Evolutionary conservation across 208 protist genomes (phyloP).

Genomic region (Phytomonas francai): DNA sequence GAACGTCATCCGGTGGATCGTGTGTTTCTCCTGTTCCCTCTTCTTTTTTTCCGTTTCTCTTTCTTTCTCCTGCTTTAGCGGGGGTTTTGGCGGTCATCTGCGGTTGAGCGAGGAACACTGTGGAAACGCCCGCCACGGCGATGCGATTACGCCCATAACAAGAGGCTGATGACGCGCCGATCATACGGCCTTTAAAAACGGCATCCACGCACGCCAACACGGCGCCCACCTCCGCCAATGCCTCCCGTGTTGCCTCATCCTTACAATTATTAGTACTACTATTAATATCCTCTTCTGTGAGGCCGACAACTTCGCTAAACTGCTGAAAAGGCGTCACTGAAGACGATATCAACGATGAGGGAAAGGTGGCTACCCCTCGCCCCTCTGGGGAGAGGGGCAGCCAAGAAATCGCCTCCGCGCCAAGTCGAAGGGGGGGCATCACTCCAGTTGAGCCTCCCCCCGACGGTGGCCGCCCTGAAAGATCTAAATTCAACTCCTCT

Average conservation of each 20-base stretch:
- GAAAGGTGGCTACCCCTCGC: no score
- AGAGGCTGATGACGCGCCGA: conserved; percentile 32
- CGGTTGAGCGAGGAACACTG: conserved; percentile 14
- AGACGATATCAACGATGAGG: not conserved
- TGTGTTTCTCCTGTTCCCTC: no score
- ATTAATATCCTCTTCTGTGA: not conserved
- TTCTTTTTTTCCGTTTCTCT: not conserved
- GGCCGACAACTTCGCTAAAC: not conserved
- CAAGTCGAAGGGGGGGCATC: no score
- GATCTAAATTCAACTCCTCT: no score
- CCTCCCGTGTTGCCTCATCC: conserved; percentile 1
- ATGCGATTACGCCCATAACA: conserved; percentile 63
- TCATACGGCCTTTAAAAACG: conserved; percentile 32
- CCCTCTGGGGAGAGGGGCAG: no score
- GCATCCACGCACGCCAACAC: conserved; percentile 35
- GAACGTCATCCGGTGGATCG: no score
- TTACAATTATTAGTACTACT: not conserved
- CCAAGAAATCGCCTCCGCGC: no score
- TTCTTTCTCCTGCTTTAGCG: not conserved
- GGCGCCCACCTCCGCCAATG: conserved; percentile 35
- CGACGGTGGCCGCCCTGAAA: no score
- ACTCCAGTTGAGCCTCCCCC: no score
- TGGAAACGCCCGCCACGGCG: conserved; percentile 28
- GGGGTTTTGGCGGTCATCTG: not conserved
- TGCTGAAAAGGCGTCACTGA: not conserved